phyloP scores from a whole-genome alignment of 331 rosid genomes.

The Malus hybrid region DNA sequence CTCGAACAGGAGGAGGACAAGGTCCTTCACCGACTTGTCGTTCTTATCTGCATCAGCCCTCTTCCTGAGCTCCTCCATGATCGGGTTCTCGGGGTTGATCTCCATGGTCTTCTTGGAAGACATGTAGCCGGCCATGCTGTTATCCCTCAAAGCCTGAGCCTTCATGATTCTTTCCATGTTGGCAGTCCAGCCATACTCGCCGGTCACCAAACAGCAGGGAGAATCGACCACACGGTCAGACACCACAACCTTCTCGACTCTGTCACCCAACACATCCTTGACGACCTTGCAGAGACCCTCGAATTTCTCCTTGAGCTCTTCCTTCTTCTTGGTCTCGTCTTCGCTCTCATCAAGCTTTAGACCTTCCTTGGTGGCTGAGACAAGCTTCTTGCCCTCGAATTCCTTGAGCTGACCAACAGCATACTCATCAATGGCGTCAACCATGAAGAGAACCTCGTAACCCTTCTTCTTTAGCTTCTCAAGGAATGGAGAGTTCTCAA shows the following conservation, averaged over 20 bases:
- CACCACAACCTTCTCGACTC: constrained; percentile 64
- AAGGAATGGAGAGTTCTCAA: constrained; percentile 75
- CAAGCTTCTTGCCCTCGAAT: constrained; percentile 72
- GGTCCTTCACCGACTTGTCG: constrained; percentile 80
- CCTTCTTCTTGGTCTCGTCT: constrained; percentile 50
- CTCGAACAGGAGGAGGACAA: constrained; percentile 67
- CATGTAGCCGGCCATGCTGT: constrained; percentile 84
- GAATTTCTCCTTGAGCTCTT: constrained; percentile 53
- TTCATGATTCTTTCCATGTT: constrained; percentile 88
- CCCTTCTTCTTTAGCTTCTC: constrained; percentile 80
- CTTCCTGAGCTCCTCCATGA: constrained; percentile 82
- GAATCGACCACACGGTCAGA: constrained; percentile 78
- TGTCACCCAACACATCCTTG: constrained; percentile 73
- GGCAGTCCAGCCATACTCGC: constrained; percentile 82
- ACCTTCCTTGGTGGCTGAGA: constrained; percentile 77
- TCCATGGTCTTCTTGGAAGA: constrained; percentile 86
- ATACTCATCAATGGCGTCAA: constrained; percentile 76
- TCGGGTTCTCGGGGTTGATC: constrained; percentile 74
- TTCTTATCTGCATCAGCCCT: constrained; percentile 71
- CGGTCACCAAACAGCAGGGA: constrained; percentile 79
- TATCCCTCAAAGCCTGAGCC: constrained; percentile 76
- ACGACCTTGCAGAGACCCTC: constrained; percentile 68
- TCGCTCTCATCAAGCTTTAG: constrained; percentile 67
- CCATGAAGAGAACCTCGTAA: constrained; percentile 65
- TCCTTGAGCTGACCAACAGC: constrained; percentile 82